phyloP scores from a whole-genome alignment of 139 green algal genomes.

The Astrephomene gubernaculifera region DNA sequence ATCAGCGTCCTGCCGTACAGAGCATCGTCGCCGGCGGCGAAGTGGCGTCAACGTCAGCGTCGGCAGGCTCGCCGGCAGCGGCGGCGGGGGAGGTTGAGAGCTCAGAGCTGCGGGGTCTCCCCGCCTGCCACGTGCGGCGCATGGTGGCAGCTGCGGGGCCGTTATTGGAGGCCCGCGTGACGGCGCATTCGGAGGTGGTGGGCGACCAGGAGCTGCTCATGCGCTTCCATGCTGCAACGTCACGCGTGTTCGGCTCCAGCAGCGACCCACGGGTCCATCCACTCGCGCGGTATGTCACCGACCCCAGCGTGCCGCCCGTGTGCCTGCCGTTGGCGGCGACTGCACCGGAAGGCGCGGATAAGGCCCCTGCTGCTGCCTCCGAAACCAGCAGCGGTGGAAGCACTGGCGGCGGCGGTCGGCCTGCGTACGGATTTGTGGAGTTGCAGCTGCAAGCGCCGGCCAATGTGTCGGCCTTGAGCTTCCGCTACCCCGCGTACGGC shows the following conservation, averaged over 20 bases:
- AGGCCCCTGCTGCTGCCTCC: background rate
- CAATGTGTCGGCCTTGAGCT: constrained; percentile 10
- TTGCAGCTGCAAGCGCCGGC: constrained; percentile 8
- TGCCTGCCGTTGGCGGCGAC: constrained; percentile 28
- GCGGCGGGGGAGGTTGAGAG: background rate
- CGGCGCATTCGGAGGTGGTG: background rate
- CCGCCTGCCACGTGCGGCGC: constrained; percentile 7
- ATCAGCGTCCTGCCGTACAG: background rate
- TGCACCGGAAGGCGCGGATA: background rate
- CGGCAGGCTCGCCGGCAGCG: background rate
- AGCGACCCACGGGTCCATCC: background rate
- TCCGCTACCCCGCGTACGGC: constrained; percentile 38
- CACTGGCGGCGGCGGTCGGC: too few species aligned
- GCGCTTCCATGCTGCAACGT: background rate
- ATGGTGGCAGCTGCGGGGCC: constrained; percentile 22
- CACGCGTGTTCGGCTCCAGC: background rate
- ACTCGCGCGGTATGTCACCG: background rate
- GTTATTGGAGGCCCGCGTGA: constrained; percentile 15
- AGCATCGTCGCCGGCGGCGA: background rate
- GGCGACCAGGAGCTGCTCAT: constrained; percentile 23
- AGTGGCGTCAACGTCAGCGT: background rate
- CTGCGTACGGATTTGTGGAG: background rate
- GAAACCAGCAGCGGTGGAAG: background rate
- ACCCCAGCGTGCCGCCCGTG: background rate
- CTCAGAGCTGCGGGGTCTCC: background rate